A percentile compares a stretch with the other conserved stretches of the same genome.
phyloP scores from a whole-genome alignment of 2,329 filamentous ascomycete genomes.

The Arthrinium phaeospermum region DNA sequence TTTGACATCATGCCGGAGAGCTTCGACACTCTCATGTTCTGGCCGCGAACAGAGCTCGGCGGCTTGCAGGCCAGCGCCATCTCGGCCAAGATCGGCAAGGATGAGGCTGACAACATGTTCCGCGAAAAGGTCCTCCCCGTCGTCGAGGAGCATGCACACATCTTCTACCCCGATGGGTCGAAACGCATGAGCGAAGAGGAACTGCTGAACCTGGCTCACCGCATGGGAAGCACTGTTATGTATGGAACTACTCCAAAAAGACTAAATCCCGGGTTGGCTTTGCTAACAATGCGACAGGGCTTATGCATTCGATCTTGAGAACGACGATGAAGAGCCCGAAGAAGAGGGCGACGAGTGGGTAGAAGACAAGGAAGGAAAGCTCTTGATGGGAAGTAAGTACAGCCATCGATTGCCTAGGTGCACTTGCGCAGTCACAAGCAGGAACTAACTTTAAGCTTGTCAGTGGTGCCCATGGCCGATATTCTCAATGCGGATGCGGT shows the following conservation, averaged over 20 bases:
- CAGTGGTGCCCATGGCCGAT: constrained; percentile 85
- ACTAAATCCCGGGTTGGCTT: neutral
- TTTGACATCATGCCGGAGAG: constrained; percentile 72
- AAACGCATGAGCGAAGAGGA: constrained; percentile 47
- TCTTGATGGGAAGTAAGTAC: constrained; percentile 66
- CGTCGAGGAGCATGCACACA: constrained; percentile 48
- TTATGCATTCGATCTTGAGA: constrained; percentile 84
- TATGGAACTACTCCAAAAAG: neutral
- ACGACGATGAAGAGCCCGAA: constrained; percentile 53
- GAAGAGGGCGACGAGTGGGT: constrained; percentile 69
- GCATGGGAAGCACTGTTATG: constrained; percentile 90
- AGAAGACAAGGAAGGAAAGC: constrained; percentile 63
- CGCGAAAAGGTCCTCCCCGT: constrained; percentile 57
- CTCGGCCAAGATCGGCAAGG: constrained; percentile 76
- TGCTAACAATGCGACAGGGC: constrained; percentile 45
- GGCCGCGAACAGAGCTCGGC: constrained; percentile 71
- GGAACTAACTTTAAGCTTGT: neutral
- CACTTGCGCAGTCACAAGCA: neutral
- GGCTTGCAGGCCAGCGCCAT: constrained; percentile 80
- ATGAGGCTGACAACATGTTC: constrained; percentile 74
- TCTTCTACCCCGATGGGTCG: constrained; percentile 51
- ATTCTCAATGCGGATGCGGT: constrained; percentile 88
- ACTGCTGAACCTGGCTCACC: constrained; percentile 65
- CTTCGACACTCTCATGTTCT: constrained; percentile 93
- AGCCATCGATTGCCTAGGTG: too few species aligned